Evolutionary conservation across 2,329 filamentous ascomycete species (phyloP).

Genomic region (Coniella lustricola): DNA sequence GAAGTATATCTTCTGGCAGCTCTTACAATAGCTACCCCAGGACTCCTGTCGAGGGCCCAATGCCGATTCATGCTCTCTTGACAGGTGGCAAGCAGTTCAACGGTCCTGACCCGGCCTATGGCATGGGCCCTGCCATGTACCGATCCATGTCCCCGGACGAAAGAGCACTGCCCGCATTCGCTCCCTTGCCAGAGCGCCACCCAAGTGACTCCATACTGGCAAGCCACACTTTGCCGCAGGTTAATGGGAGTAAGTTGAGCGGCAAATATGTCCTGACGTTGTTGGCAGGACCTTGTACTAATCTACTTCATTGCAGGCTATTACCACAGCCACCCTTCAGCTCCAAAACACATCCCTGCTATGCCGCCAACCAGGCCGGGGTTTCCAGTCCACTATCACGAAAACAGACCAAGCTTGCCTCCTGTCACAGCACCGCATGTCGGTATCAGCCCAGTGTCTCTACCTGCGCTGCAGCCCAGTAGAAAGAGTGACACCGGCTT

Average conservation of each 20-base stretch:
- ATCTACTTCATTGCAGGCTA: slow-evolving; percentile 18
- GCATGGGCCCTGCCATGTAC: slow-evolving; percentile 2
- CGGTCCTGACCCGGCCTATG: slow-evolving; percentile 8
- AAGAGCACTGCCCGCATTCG: neutral
- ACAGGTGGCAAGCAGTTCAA: slow-evolving; percentile 20
- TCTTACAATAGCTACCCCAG: slow-evolving; percentile 33
- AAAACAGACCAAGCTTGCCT: neutral
- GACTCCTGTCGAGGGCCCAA: slow-evolving; percentile 41
- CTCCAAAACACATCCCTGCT: neutral
- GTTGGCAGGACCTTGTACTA: neutral
- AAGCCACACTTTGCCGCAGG: slow-evolving; percentile 10
- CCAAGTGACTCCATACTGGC: slow-evolving; percentile 5
- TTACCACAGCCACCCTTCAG: slow-evolving; percentile 11
- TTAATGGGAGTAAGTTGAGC: slow-evolving; percentile 13
- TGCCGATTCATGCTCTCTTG: slow-evolving; percentile 49
- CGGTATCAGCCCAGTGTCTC: neutral
- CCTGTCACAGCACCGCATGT: slow-evolving; percentile 20
- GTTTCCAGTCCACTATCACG: slow-evolving; percentile 7
- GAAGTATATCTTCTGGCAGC: slow-evolving; percentile 35
- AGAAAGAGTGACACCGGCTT: slow-evolving; percentile 29
- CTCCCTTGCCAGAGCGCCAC: slow-evolving; percentile 6
- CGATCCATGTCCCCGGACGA: slow-evolving; percentile 17
- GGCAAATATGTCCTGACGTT: no score
- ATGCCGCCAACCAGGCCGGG: slow-evolving; percentile 2
- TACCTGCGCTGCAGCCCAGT: slow-evolving; percentile 12